Evolutionary conservation across 1,139 yeast species (phyloP).

Genomic region (Nakaseomyces bracarensis): DNA sequence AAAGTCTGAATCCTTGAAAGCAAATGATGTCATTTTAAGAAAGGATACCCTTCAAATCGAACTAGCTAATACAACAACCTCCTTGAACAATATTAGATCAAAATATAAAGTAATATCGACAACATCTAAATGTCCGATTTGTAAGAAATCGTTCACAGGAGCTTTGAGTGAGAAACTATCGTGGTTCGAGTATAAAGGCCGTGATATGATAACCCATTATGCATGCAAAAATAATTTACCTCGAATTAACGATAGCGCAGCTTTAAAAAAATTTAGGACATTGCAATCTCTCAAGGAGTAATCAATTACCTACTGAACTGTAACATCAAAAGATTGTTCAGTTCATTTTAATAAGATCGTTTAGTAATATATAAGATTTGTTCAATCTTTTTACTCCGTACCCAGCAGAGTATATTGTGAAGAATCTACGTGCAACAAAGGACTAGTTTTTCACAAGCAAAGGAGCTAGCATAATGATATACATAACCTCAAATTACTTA

Average conservation of each 20-base stretch:
- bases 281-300: neutral
- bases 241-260: neutral
- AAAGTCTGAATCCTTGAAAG: constrained; percentile 14
- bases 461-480: neutral
- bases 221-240: constrained; percentile 3
- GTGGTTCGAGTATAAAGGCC: constrained; percentile 15
- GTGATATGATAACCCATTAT: constrained; percentile 3
- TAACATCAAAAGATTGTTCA: too few species aligned
- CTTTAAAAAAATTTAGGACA: neutral
- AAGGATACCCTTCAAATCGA: constrained; percentile 24
- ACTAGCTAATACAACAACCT: constrained; percentile 17
- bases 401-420: neutral
- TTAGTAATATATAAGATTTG: neutral
- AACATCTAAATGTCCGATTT: constrained; percentile 23
- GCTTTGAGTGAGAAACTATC: constrained; percentile 19
- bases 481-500: neutral
- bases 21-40: constrained; percentile 16
- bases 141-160: constrained; percentile 20
- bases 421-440: neutral
- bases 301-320: neutral
- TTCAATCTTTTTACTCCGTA: neutral
- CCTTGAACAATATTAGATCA: constrained; percentile 16
- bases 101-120: constrained; percentile 18
- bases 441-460: neutral
- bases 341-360: too few species aligned